Base-by-base conservation (phyloP, 768 basidiomycete species). In the Cantharellus cinnabarinus region DNA sequence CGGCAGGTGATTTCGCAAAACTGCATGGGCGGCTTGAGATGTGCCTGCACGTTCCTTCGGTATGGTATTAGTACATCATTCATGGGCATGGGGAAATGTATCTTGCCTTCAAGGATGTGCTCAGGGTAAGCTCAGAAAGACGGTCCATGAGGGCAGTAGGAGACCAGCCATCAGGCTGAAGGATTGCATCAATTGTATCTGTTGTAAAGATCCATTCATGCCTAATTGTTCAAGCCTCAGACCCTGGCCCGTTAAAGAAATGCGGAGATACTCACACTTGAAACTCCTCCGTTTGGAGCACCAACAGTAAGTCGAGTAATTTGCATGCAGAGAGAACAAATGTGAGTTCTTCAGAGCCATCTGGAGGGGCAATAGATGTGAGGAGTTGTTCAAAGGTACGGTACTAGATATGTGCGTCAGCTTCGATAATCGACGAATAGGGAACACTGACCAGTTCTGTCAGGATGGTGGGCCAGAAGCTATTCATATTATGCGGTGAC, bases 121-220 rank as follows among this genome's bases (percentile, higher is more conserved):
- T 80, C n/a, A 78, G 77, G 10, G 85, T 76, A 42, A 89, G 79
- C 62, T 93, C 90, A 50, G 89, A 82, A 0, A 98, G 74, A 59
- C 84, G 84, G 67, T 99, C 95, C 70, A 97, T 78, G 74, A 95
- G 81, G 2, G 90, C 85, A 63, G 85, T 84, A 0, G 93, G 87
- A 60, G 74, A 73, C 78, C 84, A 89, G 51, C 81, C 74, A 60
- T 90, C 83, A 0, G 90, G 86, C 15, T 81, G 83, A 70, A 89
- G 91, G 41, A 91, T 78, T 0, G 94, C 91, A 65, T 98, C 95
- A 3, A 93, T 88, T 0, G 94, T 98, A 69, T 99, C 94, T 2
- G 91, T 95, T 50, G 97, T 81, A 69, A 98, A 99, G 66, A 95
- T 87, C 94, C 95, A 99, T 73, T 99, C 91, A 68, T 98, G 87